These are phyloP conservation scores for Beauveria medogensis DNA, from an alignment of 2,329 filamentous ascomycete species.

Conservation along the genomic window DNA sequence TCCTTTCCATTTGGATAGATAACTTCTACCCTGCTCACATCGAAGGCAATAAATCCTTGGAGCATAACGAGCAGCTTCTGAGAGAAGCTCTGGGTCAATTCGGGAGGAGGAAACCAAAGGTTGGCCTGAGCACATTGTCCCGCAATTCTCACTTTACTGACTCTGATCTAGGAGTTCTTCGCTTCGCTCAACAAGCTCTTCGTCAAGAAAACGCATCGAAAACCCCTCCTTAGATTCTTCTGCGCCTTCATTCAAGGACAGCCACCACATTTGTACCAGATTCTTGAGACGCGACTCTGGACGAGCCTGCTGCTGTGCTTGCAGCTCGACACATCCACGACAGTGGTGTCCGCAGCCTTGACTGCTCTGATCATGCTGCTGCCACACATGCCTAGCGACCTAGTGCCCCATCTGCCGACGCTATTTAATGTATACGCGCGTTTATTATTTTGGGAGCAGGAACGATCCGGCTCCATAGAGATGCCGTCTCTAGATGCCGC, in stretches of 20 bases:
- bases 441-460: conserved; percentile 68
- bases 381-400: conserved; percentile 68
- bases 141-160: conserved; percentile 1
- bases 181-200: conserved; percentile 57
- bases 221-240: conserved; percentile 57
- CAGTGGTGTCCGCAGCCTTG: conserved; percentile 65
- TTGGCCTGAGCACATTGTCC: conserved; percentile 13
- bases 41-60: conserved; percentile 28
- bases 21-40: conserved; percentile 31
- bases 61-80: conserved; percentile 42
- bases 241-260: conserved; percentile 67
- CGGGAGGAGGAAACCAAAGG: conserved; percentile 61
- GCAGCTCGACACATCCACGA: conserved; percentile 69
- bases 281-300: conserved; percentile 65
- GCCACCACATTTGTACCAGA: conserved; percentile 69
- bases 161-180: conserved; percentile 51
- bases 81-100: conserved; percentile 46
- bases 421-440: conserved; percentile 78
- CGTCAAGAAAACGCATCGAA: conserved; percentile 54
- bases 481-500: conserved; percentile 32
- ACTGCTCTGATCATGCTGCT: conserved; percentile 73
- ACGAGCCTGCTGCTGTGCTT: conserved; percentile 64
- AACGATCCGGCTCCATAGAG: conserved; percentile 33
- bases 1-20: conserved; percentile 51
- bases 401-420: conserved; percentile 60